phyloP scores from a whole-genome alignment of 192 early-diverging fungal species.

The Chytriomyces sp. region DNA sequence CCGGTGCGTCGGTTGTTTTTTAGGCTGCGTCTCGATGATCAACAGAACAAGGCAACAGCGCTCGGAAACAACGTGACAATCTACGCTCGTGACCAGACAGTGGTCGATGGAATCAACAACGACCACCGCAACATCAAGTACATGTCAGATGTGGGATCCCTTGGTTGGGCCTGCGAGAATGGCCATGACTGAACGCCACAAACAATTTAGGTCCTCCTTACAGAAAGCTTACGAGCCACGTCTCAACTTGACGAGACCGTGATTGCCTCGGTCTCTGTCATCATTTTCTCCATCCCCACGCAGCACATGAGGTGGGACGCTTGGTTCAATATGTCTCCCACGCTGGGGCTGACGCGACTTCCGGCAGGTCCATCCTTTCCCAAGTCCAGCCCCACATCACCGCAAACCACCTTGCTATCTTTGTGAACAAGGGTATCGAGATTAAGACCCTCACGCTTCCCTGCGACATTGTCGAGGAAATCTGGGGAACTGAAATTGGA shows the following conservation, averaged over 20 bases:
- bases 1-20: conserved; percentile 23
- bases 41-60: background rate
- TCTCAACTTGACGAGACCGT: conserved; percentile 26
- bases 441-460: conserved; percentile 41
- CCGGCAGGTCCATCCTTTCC: conserved; percentile 31
- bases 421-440: conserved; percentile 62
- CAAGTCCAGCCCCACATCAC: conserved; percentile 39
- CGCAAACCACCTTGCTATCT: conserved; percentile 48
- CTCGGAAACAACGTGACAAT: conserved; percentile 38
- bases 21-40: too few species aligned
- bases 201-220: conserved; percentile 5
- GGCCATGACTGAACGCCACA: too few species aligned
- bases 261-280: conserved; percentile 38
- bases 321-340: conserved; percentile 34
- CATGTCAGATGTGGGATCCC: conserved; percentile 34
- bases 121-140: conserved; percentile 47
- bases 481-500: conserved; percentile 42
- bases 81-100: conserved; percentile 42
- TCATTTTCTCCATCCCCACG: conserved; percentile 54
- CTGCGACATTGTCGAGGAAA: conserved; percentile 46
- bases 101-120: conserved; percentile 47
- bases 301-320: conserved; percentile 53
- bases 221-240: conserved; percentile 41
- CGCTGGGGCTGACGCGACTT: background rate
- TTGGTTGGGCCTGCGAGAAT: background rate